Percentiles rank a stretch among this genome's conserved stretches.
phyloP scores from a whole-genome alignment of 768 basidiomycete genomes.

The Crucibulum laeve region DNA sequence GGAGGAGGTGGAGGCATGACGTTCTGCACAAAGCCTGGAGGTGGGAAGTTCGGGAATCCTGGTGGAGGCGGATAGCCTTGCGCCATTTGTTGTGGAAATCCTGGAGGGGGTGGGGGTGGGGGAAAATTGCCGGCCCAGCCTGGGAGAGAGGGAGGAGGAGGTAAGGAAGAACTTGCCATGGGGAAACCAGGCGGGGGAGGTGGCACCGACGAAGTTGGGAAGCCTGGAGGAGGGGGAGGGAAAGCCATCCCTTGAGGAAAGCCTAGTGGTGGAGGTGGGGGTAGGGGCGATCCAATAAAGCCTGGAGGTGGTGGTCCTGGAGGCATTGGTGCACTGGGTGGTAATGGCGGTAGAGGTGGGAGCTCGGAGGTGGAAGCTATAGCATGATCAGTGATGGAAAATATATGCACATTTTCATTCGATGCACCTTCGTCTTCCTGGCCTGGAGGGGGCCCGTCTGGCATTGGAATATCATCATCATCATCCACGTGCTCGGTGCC shows the following conservation, averaged over 20 bases:
- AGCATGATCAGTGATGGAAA: background rate
- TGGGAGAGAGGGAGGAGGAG: slow-evolving; percentile 15
- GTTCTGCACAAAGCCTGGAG: slow-evolving; percentile 15
- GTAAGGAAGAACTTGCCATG: slow-evolving; percentile 17
- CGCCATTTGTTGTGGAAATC: background rate
- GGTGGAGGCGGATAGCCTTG: slow-evolving; percentile 7
- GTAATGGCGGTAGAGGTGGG: slow-evolving; percentile 7
- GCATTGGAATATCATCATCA: slow-evolving; percentile 89
- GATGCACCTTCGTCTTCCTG: slow-evolving; percentile 14
- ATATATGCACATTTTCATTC: background rate
- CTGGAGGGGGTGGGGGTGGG: slow-evolving; percentile 10
- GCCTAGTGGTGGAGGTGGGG: slow-evolving; percentile 23
- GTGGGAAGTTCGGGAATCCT: slow-evolving; percentile 20
- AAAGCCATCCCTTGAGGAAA: slow-evolving; percentile 16
- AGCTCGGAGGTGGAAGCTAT: slow-evolving; percentile 5
- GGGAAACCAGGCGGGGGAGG: slow-evolving; percentile 21
- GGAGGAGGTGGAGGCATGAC: slow-evolving; percentile 46
- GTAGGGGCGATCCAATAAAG: slow-evolving; percentile 14
- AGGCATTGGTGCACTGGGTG: slow-evolving; percentile 1
- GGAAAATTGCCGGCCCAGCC: slow-evolving; percentile 8
- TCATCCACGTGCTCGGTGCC: slow-evolving; percentile 45
- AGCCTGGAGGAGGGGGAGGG: slow-evolving; percentile 21
- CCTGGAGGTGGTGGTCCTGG: slow-evolving; percentile 8
- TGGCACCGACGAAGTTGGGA: slow-evolving; percentile 14
- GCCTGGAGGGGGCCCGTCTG: slow-evolving; percentile 70